A percentile compares a stretch with the other conserved stretches of the same genome.
phyloP scores from a whole-genome alignment of 2,329 filamentous ascomycete genomes.

The Balansia obtecta region DNA sequence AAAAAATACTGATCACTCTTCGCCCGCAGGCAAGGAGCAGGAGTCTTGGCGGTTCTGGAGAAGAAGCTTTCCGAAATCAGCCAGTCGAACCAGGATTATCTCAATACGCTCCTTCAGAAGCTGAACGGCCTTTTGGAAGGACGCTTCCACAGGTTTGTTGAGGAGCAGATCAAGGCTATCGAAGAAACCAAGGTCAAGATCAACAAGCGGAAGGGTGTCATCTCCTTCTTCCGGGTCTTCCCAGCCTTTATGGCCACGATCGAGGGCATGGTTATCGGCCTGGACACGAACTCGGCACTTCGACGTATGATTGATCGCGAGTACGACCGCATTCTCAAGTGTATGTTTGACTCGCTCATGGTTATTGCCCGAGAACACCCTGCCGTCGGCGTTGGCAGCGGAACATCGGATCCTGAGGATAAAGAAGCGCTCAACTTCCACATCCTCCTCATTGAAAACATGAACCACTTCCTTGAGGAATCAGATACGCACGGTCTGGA shows the following conservation, averaged over 20 bases:
- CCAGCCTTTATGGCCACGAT: slow-evolving; percentile 72
- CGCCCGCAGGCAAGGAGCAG: slow-evolving; percentile 66
- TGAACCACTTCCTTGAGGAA: slow-evolving; percentile 95
- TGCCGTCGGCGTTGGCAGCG: slow-evolving; percentile 29
- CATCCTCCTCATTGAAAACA: slow-evolving; percentile 94
- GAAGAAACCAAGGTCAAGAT: slow-evolving; percentile 98
- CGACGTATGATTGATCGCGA: slow-evolving; percentile 72
- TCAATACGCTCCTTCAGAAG: slow-evolving; percentile 68
- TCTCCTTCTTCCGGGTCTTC: slow-evolving; percentile 89
- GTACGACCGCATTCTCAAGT: slow-evolving; percentile 78
- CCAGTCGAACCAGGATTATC: slow-evolving; percentile 87
- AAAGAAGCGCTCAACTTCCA: slow-evolving; percentile 97
- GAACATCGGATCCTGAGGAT: slow-evolving; percentile 56
- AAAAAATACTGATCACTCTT: slow-evolving; percentile 3
- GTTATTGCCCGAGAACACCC: slow-evolving; percentile 73
- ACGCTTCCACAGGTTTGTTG: slow-evolving; percentile 78
- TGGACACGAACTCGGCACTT: slow-evolving; percentile 46
- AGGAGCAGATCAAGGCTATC: slow-evolving; percentile 88
- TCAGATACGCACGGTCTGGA: slow-evolving; percentile 64
- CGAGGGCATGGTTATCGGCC: slow-evolving; percentile 64
- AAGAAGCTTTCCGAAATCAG: slow-evolving; percentile 66
- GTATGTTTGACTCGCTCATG: slow-evolving; percentile 95
- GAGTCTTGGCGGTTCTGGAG: slow-evolving; percentile 70
- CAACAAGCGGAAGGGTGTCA: slow-evolving; percentile 95
- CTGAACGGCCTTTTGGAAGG: slow-evolving; percentile 62